A percentile compares a stretch with the other conserved stretches of the same genome.
These are phyloP conservation scores for Fraxinus ornus DNA, from an alignment of 305 asterid genomes.

Conservation along the genomic window DNA sequence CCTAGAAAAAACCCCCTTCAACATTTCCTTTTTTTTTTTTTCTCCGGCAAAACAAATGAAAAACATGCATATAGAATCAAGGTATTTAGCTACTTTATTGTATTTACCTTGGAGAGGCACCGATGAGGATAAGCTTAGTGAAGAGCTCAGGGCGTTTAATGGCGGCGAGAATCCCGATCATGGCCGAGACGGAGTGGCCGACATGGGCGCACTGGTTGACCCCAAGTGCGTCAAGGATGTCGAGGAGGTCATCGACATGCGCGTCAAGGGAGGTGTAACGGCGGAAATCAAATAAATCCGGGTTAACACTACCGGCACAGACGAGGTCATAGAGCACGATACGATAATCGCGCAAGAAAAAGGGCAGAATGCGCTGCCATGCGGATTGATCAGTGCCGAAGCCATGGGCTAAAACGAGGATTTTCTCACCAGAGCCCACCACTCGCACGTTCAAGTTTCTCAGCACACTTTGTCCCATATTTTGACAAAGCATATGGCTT, in stretches of 20 bases:
- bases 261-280: conserved; percentile 61
- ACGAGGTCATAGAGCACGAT: conserved; percentile 56
- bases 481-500: neutral
- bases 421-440: conserved; percentile 52
- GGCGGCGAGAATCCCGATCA: conserved; percentile 61
- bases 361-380: conserved; percentile 67
- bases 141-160: conserved; percentile 59
- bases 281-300: conserved; percentile 53
- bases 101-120: conserved; percentile 61
- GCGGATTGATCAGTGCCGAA: conserved; percentile 68
- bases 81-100: neutral
- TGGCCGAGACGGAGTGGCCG: conserved; percentile 68
- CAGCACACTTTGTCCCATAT: conserved; percentile 46
- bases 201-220: conserved; percentile 51
- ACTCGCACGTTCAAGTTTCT: conserved; percentile 60
- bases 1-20: neutral
- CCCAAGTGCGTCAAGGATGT: conserved; percentile 51
- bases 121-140: conserved; percentile 56
- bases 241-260: conserved; percentile 53
- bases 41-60: neutral
- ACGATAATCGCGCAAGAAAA: conserved; percentile 44
- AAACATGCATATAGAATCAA: neutral
- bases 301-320: conserved; percentile 64
- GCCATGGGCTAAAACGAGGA: conserved; percentile 55
- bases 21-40: neutral